Conservation (phyloP, 2,329 filamentous ascomycete genomes). For the Aspergillus latus region DNA sequence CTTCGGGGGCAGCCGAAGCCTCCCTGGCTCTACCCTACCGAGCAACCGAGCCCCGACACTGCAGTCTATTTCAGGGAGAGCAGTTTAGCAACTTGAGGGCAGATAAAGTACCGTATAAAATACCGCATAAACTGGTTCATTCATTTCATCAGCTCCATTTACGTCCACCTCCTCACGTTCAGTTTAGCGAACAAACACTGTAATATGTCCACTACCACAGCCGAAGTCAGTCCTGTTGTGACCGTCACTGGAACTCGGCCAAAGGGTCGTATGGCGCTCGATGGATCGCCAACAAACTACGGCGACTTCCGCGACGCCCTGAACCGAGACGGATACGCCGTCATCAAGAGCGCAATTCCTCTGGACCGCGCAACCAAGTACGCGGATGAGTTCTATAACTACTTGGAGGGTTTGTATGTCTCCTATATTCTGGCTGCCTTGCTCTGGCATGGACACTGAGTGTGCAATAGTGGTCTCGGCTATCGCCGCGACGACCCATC, state of each 20-base stretch:
- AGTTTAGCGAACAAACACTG: not conserved
- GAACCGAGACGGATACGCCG: constrained; percentile 43
- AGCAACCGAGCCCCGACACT: too few relatives aligned
- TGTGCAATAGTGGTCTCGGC: constrained; percentile 29
- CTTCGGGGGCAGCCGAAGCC: too few relatives aligned
- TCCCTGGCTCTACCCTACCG: too few relatives aligned
- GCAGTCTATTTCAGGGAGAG: too few relatives aligned
- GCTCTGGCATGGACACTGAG: not conserved
- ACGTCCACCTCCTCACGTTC: too few relatives aligned
- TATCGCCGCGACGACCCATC: constrained; percentile 37
- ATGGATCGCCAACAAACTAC: constrained; percentile 19
- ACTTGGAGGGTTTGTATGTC: constrained; percentile 25
- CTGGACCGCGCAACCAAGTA: constrained; percentile 39
- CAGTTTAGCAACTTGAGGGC: too few relatives aligned
- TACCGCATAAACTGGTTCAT: not conserved
- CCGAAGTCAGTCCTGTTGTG: not conserved
- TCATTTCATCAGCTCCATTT: not conserved
- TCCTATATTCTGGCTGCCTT: not conserved
- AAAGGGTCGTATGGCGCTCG: constrained; percentile 22
- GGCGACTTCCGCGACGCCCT: constrained; percentile 30
- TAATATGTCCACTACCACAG: constrained; percentile 21
- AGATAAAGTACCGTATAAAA: not conserved
- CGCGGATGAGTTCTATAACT: constrained; percentile 24
- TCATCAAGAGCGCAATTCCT: constrained; percentile 49
- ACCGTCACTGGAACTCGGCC: not conserved